These are phyloP conservation scores for Thinopyrum elongatum DNA, from an alignment of 176 grass and related monocot species.

Conservation along the genomic window DNA sequence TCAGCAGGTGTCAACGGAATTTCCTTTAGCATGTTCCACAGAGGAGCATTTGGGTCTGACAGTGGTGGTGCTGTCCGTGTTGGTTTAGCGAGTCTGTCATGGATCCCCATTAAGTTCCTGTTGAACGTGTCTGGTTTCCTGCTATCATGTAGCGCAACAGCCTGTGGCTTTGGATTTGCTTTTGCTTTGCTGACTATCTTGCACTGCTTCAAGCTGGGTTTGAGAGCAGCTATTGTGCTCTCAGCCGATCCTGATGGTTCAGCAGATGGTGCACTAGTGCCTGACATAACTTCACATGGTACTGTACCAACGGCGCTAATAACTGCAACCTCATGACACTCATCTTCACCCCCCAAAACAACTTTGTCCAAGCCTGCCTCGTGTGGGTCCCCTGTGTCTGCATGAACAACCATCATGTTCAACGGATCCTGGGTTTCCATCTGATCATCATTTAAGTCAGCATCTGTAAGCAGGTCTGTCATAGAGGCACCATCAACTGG, in stretches of 20 bases:
- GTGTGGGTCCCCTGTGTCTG: constrained; percentile 16
- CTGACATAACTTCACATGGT: constrained; percentile 49
- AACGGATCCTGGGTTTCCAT: constrained; percentile 34
- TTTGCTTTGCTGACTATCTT: constrained; percentile 42
- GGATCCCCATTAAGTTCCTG: constrained; percentile 15
- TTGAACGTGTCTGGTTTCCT: constrained; percentile 15
- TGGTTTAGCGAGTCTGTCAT: constrained; percentile 22
- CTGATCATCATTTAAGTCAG: constrained; percentile 35
- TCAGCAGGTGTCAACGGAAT: constrained; percentile 45
- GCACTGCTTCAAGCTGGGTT: constrained; percentile 35
- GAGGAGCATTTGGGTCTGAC: constrained; percentile 44
- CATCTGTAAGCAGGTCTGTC: constrained; percentile 1
- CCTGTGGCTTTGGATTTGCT: constrained; percentile 13
- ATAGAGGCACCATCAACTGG: constrained; percentile 34
- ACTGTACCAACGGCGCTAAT: constrained; percentile 9
- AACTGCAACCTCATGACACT: constrained; percentile 37
- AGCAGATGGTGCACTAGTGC: constrained; percentile 38
- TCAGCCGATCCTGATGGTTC: constrained; percentile 45
- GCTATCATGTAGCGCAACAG: not conserved
- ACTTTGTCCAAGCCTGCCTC: constrained; percentile 13
- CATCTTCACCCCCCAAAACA: constrained; percentile 25
- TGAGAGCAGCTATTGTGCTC: constrained; percentile 51
- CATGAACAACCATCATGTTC: constrained; percentile 26
- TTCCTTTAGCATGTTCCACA: constrained; percentile 53
- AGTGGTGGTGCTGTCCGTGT: constrained; percentile 18